Percentiles rank a stretch among this genome's conserved stretches.
Evolutionary conservation across 2,329 filamentous ascomycete species (phyloP).

Genomic region (Stemphylium lycopersici): DNA sequence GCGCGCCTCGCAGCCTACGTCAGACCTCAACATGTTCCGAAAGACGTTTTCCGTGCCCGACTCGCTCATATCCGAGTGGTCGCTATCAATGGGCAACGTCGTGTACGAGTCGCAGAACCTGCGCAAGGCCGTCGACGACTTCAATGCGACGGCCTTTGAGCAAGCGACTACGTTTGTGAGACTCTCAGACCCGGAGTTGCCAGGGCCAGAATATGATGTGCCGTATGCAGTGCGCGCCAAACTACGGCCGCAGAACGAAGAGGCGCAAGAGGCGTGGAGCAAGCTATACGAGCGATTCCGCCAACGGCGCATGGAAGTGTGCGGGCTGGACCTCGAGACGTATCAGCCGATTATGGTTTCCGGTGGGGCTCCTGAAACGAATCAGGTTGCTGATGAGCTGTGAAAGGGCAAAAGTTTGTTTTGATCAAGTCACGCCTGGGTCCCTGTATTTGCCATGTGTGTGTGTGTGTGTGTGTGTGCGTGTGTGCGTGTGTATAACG

Average conservation of each 20-base stretch:
- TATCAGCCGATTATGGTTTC: constrained; percentile 40
- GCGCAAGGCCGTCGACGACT: constrained; percentile 40
- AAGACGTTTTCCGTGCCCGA: constrained; percentile 36
- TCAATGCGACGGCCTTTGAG: constrained; percentile 55
- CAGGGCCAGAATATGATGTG: constrained; percentile 59
- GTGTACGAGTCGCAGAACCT: constrained; percentile 45
- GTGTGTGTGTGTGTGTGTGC: background rate
- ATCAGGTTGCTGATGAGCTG: constrained; percentile 10
- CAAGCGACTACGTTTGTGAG: constrained; percentile 54
- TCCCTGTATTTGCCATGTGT: constrained; percentile 4
- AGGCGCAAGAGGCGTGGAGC: constrained; percentile 57
- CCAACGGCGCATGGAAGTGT: constrained; percentile 58
- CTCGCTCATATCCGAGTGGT: constrained; percentile 48
- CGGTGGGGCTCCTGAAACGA: constrained; percentile 12
- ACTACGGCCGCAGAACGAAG: constrained; percentile 53
- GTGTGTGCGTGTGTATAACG: background rate
- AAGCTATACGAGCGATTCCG: constrained; percentile 57
- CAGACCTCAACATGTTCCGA: constrained; percentile 45
- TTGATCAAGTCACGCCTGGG: constrained; percentile 4
- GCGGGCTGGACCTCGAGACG: constrained; percentile 58
- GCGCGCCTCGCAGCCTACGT: constrained; percentile 30
- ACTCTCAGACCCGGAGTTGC: constrained; percentile 55
- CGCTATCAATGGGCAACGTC: constrained; percentile 47
- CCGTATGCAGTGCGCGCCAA: constrained; percentile 50
- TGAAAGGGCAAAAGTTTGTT: constrained; percentile 12